Evolutionary conservation across 176 grass and related monocot species (phyloP).

Genomic region (Bonia amplexicaulis): DNA sequence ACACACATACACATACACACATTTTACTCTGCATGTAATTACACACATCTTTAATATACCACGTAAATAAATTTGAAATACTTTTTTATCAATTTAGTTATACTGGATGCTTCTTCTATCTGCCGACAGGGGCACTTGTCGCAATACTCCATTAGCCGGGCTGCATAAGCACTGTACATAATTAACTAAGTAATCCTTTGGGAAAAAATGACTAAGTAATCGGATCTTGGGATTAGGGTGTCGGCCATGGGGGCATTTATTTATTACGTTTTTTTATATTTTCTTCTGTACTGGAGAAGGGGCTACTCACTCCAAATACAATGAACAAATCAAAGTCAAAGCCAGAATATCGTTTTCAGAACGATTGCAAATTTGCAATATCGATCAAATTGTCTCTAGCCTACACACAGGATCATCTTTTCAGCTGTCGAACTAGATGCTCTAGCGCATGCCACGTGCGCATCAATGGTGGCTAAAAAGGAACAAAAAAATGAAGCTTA

Average conservation of each 20-base stretch:
- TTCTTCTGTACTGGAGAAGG: background rate
- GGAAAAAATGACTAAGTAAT: background rate
- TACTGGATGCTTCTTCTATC: background rate
- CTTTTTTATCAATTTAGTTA: too few species aligned
- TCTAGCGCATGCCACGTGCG: background rate
- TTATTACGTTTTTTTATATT: background rate
- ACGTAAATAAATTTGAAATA: too few species aligned
- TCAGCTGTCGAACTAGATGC: background rate
- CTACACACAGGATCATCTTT: background rate
- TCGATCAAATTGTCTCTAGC: background rate
- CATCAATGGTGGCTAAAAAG: background rate
- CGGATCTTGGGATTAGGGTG: background rate
- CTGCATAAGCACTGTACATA: background rate
- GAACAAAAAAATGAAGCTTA: background rate
- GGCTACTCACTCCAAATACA: background rate
- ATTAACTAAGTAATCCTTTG: background rate
- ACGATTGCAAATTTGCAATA: background rate
- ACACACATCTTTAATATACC: too few species aligned
- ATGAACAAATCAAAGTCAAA: background rate
- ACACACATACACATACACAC: too few species aligned
- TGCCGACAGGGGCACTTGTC: background rate
- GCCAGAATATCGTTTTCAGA: background rate
- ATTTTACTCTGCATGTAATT: too few species aligned
- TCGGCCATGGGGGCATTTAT: background rate
- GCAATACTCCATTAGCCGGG: background rate